Evolutionary conservation across 2,329 filamentous ascomycete species (phyloP).

Genomic region (Fusarium cicatricum): DNA sequence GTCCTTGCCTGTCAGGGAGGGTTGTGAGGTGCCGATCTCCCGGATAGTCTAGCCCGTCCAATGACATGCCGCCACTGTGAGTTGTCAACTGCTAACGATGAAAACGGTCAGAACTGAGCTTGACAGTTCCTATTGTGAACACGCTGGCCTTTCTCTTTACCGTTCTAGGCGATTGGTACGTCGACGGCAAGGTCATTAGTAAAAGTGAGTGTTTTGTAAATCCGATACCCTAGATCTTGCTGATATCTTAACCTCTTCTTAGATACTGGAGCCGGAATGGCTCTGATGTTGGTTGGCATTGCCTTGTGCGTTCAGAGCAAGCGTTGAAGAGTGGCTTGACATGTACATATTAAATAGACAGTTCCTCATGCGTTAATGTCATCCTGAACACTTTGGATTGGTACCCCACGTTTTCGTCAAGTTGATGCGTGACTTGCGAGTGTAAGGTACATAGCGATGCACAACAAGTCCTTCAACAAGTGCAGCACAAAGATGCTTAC

Average conservation of each 20-base stretch:
- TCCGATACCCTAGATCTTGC: background rate
- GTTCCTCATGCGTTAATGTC: conserved; percentile 16
- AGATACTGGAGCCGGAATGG: conserved; percentile 89
- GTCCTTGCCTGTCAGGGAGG: conserved; percentile 6
- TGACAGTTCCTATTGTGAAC: conserved; percentile 95
- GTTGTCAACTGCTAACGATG: conserved; percentile 22
- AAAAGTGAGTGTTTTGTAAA: conserved; percentile 64
- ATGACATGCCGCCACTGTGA: conserved; percentile 23
- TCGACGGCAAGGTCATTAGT: conserved; percentile 89
- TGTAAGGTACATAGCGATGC: background rate
- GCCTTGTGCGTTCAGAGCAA: conserved; percentile 82
- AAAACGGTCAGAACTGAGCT: conserved; percentile 75
- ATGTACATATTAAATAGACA: conserved; percentile 8
- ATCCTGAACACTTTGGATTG: conserved; percentile 31
- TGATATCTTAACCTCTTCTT: background rate
- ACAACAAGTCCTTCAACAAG: background rate
- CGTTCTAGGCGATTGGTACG: conserved; percentile 93
- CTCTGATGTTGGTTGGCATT: conserved; percentile 80
- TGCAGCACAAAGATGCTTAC: background rate
- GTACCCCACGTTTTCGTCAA: conserved; percentile 17
- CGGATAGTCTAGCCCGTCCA: conserved; percentile 13
- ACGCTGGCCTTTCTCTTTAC: conserved; percentile 96
- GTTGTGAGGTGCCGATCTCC: conserved; percentile 21
- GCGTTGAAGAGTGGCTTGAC: conserved; percentile 37
- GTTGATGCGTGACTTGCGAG: conserved; percentile 26